Base-by-base conservation (phyloP, 768 basidiomycete species). In the Coprinopsis marcescibilis region DNA sequence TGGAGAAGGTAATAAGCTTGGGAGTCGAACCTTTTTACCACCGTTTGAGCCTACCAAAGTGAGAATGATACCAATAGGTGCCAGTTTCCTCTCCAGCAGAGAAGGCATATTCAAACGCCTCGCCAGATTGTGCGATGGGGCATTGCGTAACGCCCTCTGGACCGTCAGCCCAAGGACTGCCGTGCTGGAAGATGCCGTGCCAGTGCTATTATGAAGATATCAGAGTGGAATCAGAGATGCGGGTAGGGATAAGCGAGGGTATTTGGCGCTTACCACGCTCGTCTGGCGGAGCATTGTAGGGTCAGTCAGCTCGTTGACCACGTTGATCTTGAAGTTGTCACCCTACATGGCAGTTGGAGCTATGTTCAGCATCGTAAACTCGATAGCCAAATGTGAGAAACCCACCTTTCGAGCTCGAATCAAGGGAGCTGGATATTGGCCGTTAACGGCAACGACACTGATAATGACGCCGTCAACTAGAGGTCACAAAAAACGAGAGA, bases 51-150 rank as follows among this genome's bases (percentile, higher is more conserved):
- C 39, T 48, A 67, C 66, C 42, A 48, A 52, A 41, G 52, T 60
- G 58, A 12, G 52, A 57, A 37, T 63, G 65, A 32, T 60, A 65
- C 75, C 75, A 77, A 45, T 63, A 77, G 0, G 72, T 76, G 4
- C 74, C 75, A 2, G 69, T 59, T 48, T 73, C 69, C 23, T 61
- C 56, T 14, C 55, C 43, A 35, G 58, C 57, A 14, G 57, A 58
- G 58, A 76, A 72, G 25, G 58, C 54, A 50, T 74, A 71, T 26
- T 60, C 48, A 53, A 73, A 75, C 5, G 61, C 63, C 14, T 66
- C 52, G 11, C 62, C 60, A 1, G 65, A n/a, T n/a, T n/a, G 61
- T 15, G 55, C 57, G 17, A 73, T 73, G 13, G 73, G 75, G 50
- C 74, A 76, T 51, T 74, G 72, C 60, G 19, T 45, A 43, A 2